A percentile compares a stretch with the other conserved stretches of the same genome.
These are phyloP conservation scores for Baudoinia panamericana DNA, from an alignment of 495 filamentous ascomycete genomes.

Conservation along the genomic window DNA sequence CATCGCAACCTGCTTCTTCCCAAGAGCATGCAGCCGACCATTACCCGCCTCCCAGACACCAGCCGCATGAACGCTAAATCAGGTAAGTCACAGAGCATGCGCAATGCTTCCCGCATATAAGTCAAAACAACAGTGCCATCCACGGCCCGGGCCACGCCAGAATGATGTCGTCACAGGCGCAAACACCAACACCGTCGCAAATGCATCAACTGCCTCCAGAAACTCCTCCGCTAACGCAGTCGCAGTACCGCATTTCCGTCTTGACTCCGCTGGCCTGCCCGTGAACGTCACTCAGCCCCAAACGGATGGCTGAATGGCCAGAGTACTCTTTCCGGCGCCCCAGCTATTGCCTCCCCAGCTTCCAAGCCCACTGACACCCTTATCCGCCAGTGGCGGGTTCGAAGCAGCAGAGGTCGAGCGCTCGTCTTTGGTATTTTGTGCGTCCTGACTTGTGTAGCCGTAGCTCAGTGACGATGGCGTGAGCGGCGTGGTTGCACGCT, in stretches of 20 bases:
- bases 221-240: background rate
- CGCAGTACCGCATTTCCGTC: background rate
- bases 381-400: conserved; percentile 35
- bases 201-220: background rate
- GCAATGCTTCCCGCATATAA: no score
- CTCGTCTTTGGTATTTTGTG: conserved; percentile 36
- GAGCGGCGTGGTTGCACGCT: conserved; percentile 79
- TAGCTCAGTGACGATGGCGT: conserved; percentile 71
- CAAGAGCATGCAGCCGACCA: no score
- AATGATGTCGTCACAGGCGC: background rate
- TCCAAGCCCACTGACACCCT: conserved; percentile 22
- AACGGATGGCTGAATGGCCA: conserved; percentile 32
- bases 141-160: no score
- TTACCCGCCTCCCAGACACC: no score
- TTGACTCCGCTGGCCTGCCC: background rate
- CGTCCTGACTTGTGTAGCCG: conserved; percentile 50
- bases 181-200: background rate
- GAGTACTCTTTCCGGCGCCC: conserved; percentile 25
- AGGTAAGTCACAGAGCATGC: no score
- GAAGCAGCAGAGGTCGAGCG: conserved; percentile 49
- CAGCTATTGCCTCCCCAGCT: conserved; percentile 30
- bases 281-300: conserved; percentile 33
- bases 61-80: conserved; percentile 1
- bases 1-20: no score
- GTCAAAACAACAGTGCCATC: no score